Conservation (phyloP, 1,284 basidiomycete genomes). For the Phylloboletellus chloephorus region DNA sequence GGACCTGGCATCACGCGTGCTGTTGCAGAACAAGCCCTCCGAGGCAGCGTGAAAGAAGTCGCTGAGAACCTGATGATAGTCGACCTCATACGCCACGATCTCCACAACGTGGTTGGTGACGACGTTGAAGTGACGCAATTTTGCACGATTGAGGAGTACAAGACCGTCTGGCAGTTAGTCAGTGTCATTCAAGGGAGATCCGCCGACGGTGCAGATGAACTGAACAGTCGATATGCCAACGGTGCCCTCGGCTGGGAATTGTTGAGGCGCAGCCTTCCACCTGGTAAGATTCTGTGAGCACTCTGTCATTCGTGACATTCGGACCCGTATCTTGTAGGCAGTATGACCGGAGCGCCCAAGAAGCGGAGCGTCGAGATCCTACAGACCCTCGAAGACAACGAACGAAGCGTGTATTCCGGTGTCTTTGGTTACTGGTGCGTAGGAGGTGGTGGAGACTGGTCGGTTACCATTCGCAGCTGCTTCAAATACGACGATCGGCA, state of each 20-base stretch:
- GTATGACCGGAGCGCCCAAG: slow-evolving; percentile 98
- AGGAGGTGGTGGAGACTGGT: slow-evolving; percentile 87
- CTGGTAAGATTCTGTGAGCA: slow-evolving; percentile 49
- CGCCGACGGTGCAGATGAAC: slow-evolving; percentile 27
- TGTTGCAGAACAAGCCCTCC: slow-evolving; percentile 59
- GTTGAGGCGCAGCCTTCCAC: slow-evolving; percentile 77
- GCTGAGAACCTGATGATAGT: slow-evolving; percentile 99
- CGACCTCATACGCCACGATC: slow-evolving; percentile 91
- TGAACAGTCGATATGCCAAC: slow-evolving; percentile 29
- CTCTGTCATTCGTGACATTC: slow-evolving; percentile 1
- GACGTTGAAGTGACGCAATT: slow-evolving; percentile 82
- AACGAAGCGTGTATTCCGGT: slow-evolving; percentile 87
- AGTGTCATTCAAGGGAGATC: slow-evolving; percentile 81
- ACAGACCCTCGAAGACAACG: slow-evolving; percentile 69
- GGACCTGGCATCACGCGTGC: slow-evolving; percentile 55
- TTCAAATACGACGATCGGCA: slow-evolving; percentile 60
- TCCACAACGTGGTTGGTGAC: slow-evolving; percentile 73
- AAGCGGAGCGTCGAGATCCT: slow-evolving; percentile 90
- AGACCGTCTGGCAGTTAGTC: slow-evolving; percentile 94
- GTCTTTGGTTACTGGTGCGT: slow-evolving; percentile 91
- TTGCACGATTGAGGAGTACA: slow-evolving; percentile 87
- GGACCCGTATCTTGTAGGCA: slow-evolving; percentile 48
- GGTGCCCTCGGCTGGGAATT: slow-evolving; percentile 71
- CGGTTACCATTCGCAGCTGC: slow-evolving; percentile 93
- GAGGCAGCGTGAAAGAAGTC: slow-evolving; percentile 83